phyloP scores from a whole-genome alignment of 2,329 filamentous ascomycete species.

The Thielaviopsis populi region DNA sequence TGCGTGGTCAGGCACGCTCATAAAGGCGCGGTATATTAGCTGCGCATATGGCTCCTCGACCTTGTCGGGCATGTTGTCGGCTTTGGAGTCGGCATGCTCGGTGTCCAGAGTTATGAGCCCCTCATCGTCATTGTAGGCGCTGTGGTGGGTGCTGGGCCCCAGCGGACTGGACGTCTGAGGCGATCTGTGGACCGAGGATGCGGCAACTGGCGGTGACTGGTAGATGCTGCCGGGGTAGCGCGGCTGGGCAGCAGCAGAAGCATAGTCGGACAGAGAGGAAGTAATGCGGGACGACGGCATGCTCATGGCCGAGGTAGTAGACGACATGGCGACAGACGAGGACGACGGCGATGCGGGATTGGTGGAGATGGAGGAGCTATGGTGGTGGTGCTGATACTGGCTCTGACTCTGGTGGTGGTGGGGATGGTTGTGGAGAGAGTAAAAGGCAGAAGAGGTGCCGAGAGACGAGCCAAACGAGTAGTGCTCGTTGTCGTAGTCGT shows the following conservation, averaged over 20 bases:
- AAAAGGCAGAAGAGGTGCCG: background rate
- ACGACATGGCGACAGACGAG: background rate
- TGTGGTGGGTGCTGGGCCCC: background rate
- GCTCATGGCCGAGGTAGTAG: background rate
- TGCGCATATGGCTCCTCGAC: constrained; percentile 56
- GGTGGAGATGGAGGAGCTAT: background rate
- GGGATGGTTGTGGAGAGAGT: background rate
- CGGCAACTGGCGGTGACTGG: background rate
- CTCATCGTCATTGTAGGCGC: constrained; percentile 14
- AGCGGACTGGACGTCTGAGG: constrained; percentile 8
- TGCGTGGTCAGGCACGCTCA: constrained; percentile 47
- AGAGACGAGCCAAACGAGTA: constrained; percentile 18
- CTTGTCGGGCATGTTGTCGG: constrained; percentile 20
- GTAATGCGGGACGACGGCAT: background rate
- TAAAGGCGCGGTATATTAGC: constrained; percentile 63
- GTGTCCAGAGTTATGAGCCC: constrained; percentile 14
- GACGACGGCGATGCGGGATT: background rate
- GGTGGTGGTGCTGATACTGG: background rate
- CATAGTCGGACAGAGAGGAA: constrained; percentile 6
- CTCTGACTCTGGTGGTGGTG: background rate
- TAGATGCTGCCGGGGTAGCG: constrained; percentile 8
- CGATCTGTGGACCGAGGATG: background rate
- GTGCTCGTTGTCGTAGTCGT: constrained; percentile 27
- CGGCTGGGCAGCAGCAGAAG: constrained; percentile 1
- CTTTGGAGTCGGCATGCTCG: constrained; percentile 19